phyloP scores from a whole-genome alignment of 345 rosid genomes.

The Passiflora organensis region DNA sequence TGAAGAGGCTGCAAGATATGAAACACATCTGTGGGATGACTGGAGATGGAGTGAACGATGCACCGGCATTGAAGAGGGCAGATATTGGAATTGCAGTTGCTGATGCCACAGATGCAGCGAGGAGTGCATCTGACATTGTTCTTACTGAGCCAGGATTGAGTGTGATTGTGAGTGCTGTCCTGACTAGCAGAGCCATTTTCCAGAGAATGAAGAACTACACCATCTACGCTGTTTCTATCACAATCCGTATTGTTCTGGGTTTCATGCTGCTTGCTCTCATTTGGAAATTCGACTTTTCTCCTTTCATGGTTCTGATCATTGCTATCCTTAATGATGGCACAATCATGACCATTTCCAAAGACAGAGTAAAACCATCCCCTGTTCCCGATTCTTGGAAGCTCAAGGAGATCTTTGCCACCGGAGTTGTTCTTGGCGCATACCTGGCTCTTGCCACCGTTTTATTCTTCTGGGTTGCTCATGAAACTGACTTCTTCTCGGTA shows the following conservation, averaged over 20 bases:
- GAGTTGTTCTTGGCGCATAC: slow-evolving; percentile 75
- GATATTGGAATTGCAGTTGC: slow-evolving; percentile 96
- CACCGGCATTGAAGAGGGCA: slow-evolving; percentile 89
- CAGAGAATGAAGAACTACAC: slow-evolving; percentile 99
- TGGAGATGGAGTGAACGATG: slow-evolving; percentile 97
- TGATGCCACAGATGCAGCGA: slow-evolving; percentile 95
- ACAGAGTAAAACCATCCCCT: slow-evolving; percentile 83
- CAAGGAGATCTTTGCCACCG: slow-evolving; percentile 81
- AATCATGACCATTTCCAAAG: slow-evolving; percentile 79
- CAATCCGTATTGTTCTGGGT: slow-evolving; percentile 81
- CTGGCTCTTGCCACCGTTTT: slow-evolving; percentile 78
- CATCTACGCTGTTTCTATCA: slow-evolving; percentile 90
- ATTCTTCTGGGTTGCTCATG: slow-evolving; percentile 71
- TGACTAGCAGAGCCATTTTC: slow-evolving; percentile 90
- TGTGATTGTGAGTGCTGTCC: slow-evolving; percentile 88
- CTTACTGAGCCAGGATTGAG: slow-evolving; percentile 92
- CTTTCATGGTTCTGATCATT: slow-evolving; percentile 90
- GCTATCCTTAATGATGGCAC: slow-evolving; percentile 89
- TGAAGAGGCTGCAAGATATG: slow-evolving; percentile 74
- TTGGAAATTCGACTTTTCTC: slow-evolving; percentile 92
- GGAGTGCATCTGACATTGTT: slow-evolving; percentile 88
- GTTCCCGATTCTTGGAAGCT: slow-evolving; percentile 88
- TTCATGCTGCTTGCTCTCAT: slow-evolving; percentile 83
- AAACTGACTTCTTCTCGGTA: slow-evolving; percentile 77
- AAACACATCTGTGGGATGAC: slow-evolving; percentile 98